Percentiles rank a stretch among this genome's conserved stretches.
Evolutionary conservation across 202 grass and related monocot genomes (phyloP).

Genomic region (Carex arenaria): DNA sequence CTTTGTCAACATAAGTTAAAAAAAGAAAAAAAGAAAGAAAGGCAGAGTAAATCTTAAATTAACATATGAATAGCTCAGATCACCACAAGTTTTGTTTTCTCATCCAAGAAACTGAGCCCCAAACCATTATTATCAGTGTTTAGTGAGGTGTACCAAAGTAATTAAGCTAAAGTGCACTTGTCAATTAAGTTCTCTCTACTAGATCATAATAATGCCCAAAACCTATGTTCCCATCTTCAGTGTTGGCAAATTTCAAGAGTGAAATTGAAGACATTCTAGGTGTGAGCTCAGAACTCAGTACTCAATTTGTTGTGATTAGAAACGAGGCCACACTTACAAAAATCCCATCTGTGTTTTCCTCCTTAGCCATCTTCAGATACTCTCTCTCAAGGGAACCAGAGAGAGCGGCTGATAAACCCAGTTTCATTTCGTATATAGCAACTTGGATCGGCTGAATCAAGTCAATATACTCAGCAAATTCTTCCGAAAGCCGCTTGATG

Average conservation of each 20-base stretch:
- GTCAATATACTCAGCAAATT: conserved; percentile 73
- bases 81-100: neutral
- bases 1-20: neutral
- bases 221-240: neutral
- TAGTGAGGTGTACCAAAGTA: neutral
- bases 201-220: neutral
- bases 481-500: conserved; percentile 69
- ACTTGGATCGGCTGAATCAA: conserved; percentile 95
- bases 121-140: conserved; percentile 8
- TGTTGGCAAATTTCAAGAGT: neutral
- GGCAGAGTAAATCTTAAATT: conserved; percentile 6
- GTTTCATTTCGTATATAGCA: conserved; percentile 94
- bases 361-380: conserved; percentile 59
- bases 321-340: conserved; percentile 45
- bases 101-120: neutral
- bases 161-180: neutral
- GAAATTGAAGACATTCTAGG: neutral
- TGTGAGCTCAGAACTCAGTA: neutral
- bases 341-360: conserved; percentile 50
- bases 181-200: neutral
- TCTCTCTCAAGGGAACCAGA: conserved; percentile 61
- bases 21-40: neutral
- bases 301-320: neutral
- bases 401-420: conserved; percentile 68
- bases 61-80: neutral